Conservation (phyloP, 495 filamentous ascomycete species). For the Usnea hakonensis region DNA sequence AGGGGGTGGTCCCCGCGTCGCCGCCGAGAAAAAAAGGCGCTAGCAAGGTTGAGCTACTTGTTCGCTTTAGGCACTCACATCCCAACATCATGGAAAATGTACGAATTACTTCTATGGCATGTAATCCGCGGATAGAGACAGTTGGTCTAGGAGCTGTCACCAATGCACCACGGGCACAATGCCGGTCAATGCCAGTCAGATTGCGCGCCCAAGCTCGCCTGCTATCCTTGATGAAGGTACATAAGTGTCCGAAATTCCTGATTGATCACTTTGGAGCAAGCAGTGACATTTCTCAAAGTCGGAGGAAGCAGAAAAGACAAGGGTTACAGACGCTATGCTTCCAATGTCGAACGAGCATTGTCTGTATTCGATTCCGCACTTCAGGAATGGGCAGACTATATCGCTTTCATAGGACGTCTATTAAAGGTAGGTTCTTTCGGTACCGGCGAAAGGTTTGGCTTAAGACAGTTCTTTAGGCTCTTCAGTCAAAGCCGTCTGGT, state of each 20-base stretch:
- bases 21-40: background rate
- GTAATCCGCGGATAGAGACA: background rate
- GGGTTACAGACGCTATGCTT: conserved; percentile 82
- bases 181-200: conserved; percentile 2
- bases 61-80: conserved; percentile 5
- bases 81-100: background rate
- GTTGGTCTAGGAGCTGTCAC: background rate
- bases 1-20: background rate
- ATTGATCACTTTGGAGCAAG: background rate
- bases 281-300: background rate
- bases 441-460: too few relatives aligned
- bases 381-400: conserved; percentile 99
- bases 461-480: conserved; percentile 35
- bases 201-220: conserved; percentile 16
- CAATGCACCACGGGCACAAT: conserved; percentile 4
- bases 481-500: conserved; percentile 75
- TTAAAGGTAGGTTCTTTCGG: conserved; percentile 49
- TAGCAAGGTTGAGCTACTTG: background rate
- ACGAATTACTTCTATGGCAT: background rate
- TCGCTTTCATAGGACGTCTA: conserved; percentile 86
- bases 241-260: background rate
- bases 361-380: conserved; percentile 85
- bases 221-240: conserved; percentile 14
- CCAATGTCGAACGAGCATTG: conserved; percentile 77
- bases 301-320: conserved; percentile 63